phyloP scores from a whole-genome alignment of 306 rosid genomes.

The Phaseolus lunatus region DNA sequence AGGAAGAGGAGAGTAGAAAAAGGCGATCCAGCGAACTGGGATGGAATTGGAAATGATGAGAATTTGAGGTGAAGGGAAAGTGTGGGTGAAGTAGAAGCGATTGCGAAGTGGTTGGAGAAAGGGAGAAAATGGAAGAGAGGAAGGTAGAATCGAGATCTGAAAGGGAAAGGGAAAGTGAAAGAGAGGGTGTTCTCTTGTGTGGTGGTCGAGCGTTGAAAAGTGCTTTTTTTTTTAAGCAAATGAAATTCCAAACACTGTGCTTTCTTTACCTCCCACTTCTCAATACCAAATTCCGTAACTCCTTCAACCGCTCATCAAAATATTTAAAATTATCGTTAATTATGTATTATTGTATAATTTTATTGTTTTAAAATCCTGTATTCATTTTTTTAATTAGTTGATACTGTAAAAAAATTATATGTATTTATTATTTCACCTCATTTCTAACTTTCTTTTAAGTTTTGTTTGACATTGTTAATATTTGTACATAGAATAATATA shows the following conservation, averaged over 20 bases:
- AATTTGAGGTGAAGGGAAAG: not conserved
- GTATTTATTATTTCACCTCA: too few species aligned
- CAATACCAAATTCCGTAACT: not conserved
- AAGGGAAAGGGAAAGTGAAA: slow-evolving; percentile 25
- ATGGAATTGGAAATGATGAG: not conserved
- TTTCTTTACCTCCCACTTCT: not conserved
- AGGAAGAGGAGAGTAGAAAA: not conserved
- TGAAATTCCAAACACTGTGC: not conserved
- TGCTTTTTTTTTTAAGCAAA: not conserved
- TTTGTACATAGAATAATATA: too few species aligned
- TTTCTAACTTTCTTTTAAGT: too few species aligned
- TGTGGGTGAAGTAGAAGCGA: not conserved
- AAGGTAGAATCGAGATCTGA: slow-evolving; percentile 54
- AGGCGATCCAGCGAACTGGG: not conserved
- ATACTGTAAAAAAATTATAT: too few species aligned
- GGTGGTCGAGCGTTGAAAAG: slow-evolving; percentile 62
- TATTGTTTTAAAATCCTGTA: too few species aligned
- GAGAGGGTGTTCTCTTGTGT: slow-evolving; percentile 39
- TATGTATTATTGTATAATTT: too few species aligned
- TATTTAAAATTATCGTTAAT: too few species aligned
- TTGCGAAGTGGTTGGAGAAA: not conserved
- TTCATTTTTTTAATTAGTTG: too few species aligned
- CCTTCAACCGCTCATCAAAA: too few species aligned
- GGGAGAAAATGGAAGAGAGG: slow-evolving; percentile 33
- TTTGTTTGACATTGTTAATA: too few species aligned